Percentiles rank a stretch among this genome's conserved stretches.
Evolutionary conservation across 2,329 filamentous ascomycete species (phyloP).

Genomic region (Trichophyton mentagrophytes): DNA sequence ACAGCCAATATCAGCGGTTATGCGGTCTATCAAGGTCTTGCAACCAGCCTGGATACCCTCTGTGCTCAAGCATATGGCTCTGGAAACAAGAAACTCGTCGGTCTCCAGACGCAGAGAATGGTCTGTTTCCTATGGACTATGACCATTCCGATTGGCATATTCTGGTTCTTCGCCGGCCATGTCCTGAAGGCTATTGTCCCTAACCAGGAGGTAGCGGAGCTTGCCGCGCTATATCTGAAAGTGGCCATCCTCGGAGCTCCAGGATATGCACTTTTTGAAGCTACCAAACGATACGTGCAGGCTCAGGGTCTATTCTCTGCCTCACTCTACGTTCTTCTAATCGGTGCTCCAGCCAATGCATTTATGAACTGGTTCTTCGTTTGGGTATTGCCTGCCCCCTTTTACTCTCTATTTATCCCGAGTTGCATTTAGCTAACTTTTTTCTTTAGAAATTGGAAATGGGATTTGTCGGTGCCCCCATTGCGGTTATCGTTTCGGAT

Average conservation of each 20-base stretch:
- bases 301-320: constrained; percentile 77
- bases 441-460: constrained; percentile 37
- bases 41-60: constrained; percentile 81
- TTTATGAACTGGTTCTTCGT: constrained; percentile 71
- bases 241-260: constrained; percentile 59
- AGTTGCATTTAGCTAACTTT: constrained; percentile 9
- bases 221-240: constrained; percentile 62
- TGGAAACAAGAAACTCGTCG: constrained; percentile 78
- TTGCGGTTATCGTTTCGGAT: constrained; percentile 63
- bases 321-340: constrained; percentile 67
- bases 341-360: constrained; percentile 71
- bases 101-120: constrained; percentile 71
- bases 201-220: constrained; percentile 53
- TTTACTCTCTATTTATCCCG: neutral
- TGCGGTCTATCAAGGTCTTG: constrained; percentile 68
- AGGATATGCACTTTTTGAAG: constrained; percentile 63
- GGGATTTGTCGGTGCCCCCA: constrained; percentile 68
- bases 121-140: constrained; percentile 60
- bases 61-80: constrained; percentile 91
- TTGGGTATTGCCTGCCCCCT: constrained; percentile 43
- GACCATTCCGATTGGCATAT: constrained; percentile 56
- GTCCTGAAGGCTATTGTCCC: constrained; percentile 58
- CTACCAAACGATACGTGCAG: constrained; percentile 74
- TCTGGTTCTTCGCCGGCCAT: constrained; percentile 57
- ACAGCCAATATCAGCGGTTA: constrained; percentile 67